These are phyloP conservation scores for Geranomyces variabilis DNA, from an alignment of 192 early-diverging fungal genomes.

Conservation along the genomic window DNA sequence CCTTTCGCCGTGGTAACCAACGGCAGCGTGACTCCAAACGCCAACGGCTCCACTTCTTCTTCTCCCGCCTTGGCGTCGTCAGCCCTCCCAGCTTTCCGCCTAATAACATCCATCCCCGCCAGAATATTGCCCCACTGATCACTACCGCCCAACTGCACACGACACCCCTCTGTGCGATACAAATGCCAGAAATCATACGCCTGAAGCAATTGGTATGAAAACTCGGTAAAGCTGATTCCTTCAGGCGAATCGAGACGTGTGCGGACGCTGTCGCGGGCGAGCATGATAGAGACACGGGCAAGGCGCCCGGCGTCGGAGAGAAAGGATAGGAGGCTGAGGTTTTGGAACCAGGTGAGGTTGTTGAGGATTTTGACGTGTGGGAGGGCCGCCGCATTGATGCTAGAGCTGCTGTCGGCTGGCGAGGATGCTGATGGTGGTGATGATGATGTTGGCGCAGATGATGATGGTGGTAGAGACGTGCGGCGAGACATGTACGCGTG, in stretches of 20 bases:
- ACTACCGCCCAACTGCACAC: constrained; percentile 86
- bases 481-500: constrained; percentile 19
- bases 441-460: too few species aligned
- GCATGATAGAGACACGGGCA: constrained; percentile 80
- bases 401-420: background rate
- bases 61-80: constrained; percentile 14
- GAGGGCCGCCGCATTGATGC: background rate
- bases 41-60: constrained; percentile 30
- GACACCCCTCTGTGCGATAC: constrained; percentile 62
- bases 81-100: constrained; percentile 50
- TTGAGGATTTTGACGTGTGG: constrained; percentile 52
- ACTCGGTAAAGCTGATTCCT: constrained; percentile 96
- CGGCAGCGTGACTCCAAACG: constrained; percentile 86
- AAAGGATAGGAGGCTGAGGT: constrained; percentile 76
- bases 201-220: constrained; percentile 94
- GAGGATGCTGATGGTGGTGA: background rate
- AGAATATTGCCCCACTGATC: constrained; percentile 99
- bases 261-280: constrained; percentile 85
- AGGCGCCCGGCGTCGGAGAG: constrained; percentile 77
- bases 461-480: background rate
- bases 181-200: constrained; percentile 93
- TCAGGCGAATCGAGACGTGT: constrained; percentile 74
- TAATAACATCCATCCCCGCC: constrained; percentile 89
- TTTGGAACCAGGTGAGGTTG: constrained; percentile 79
- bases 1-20: constrained; percentile 84